Evolutionary conservation across 495 filamentous ascomycete genomes (phyloP).

Genomic region (Podospora sp.): DNA sequence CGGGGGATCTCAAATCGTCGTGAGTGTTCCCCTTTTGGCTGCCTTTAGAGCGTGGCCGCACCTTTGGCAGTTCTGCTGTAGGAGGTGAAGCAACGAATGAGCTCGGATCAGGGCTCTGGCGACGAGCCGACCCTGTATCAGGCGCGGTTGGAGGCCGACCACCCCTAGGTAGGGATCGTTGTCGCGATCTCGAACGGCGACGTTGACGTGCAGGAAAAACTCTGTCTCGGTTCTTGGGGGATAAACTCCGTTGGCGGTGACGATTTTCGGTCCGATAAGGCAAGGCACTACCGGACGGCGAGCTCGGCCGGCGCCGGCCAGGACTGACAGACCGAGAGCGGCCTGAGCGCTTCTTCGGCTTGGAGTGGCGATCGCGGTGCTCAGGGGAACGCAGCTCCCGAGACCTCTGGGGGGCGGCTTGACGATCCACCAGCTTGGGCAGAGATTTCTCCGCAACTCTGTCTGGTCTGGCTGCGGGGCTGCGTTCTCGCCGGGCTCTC

Average conservation of each 20-base stretch:
- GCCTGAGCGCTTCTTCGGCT: conserved; percentile 27
- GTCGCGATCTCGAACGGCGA: conserved; percentile 44
- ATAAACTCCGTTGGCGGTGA: conserved; percentile 25
- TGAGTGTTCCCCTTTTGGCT: conserved; percentile 39
- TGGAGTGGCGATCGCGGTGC: conserved; percentile 30
- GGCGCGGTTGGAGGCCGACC: conserved; percentile 39
- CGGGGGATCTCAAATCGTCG: conserved; percentile 35
- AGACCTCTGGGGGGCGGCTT: conserved; percentile 30
- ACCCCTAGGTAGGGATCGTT: conserved; percentile 29
- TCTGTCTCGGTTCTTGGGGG: conserved; percentile 35
- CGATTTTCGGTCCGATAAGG: neutral
- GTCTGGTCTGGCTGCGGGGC: conserved; percentile 33
- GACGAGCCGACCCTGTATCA: conserved; percentile 40
- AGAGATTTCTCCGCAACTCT: conserved; percentile 31
- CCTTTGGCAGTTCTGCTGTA: conserved; percentile 39
- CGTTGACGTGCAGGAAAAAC: conserved; percentile 36
- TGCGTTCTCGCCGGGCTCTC: conserved; percentile 39
- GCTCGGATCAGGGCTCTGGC: conserved; percentile 34
- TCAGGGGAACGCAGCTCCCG: conserved; percentile 39
- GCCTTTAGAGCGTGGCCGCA: conserved; percentile 40
- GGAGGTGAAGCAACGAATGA: conserved; percentile 28
- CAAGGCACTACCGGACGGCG: conserved; percentile 15
- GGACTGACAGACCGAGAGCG: conserved; percentile 38
- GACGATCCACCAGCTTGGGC: conserved; percentile 25
- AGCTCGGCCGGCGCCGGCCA: conserved; percentile 27